Evolutionary conservation across 345 rosid genomes (phyloP).

Genomic region (Physaria fendleri): DNA sequence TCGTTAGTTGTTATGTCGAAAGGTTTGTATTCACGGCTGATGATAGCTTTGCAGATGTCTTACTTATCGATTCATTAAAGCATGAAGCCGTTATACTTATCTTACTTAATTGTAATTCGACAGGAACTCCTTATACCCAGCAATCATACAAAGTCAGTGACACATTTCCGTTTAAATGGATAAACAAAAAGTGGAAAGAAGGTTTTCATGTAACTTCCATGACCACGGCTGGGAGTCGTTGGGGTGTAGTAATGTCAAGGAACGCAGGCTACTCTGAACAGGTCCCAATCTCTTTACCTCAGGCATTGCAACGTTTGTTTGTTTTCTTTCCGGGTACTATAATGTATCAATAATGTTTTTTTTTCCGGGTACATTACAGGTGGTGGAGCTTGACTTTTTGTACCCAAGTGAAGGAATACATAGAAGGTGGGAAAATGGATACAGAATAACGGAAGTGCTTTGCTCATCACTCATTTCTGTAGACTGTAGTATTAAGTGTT

Average conservation of each 20-base stretch:
- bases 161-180: slow-evolving; percentile 96
- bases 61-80: neutral
- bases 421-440: slow-evolving; percentile 87
- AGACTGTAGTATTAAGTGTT: too few relatives aligned
- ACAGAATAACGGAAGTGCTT: slow-evolving; percentile 92
- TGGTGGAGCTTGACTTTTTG: slow-evolving; percentile 90
- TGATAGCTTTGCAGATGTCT: neutral
- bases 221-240: slow-evolving; percentile 90
- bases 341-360: slow-evolving; percentile 4
- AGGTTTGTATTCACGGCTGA: slow-evolving; percentile 40
- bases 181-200: slow-evolving; percentile 98
- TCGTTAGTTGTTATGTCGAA: slow-evolving; percentile 94
- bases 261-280: slow-evolving; percentile 85
- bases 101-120: slow-evolving; percentile 17
- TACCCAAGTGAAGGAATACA: slow-evolving; percentile 97
- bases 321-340: neutral
- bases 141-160: slow-evolving; percentile 99
- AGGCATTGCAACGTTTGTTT: neutral
- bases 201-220: slow-evolving; percentile 96
- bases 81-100: slow-evolving; percentile 1
- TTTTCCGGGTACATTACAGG: slow-evolving; percentile 43
- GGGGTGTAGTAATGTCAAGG: slow-evolving; percentile 97
- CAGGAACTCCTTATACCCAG: slow-evolving; percentile 93
- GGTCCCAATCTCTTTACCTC: slow-evolving; percentile 36
- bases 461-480: too few relatives aligned